These are phyloP conservation scores for Elongisporangium prolatum DNA, from an alignment of 352 stramenopile species.

Conservation along the genomic window DNA sequence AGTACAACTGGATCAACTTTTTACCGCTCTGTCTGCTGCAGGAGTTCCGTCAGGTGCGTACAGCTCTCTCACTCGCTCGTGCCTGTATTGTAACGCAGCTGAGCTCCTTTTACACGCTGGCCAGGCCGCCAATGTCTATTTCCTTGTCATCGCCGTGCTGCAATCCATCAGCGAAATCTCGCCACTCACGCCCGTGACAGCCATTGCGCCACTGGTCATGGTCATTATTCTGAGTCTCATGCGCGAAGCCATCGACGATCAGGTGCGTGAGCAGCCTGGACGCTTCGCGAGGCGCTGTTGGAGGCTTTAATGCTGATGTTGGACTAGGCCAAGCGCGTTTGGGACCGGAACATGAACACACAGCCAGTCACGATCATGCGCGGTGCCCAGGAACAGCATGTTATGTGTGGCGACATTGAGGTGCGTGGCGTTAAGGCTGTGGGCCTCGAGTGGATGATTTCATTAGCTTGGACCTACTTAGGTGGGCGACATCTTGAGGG, in stretches of 20 bases:
- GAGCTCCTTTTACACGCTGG: constrained; percentile 57
- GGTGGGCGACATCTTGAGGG: constrained; percentile 83
- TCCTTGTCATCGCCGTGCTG: constrained; percentile 89
- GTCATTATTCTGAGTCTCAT: constrained; percentile 76
- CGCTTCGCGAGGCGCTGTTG: not conserved
- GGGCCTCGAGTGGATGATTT: no score
- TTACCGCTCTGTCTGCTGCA: constrained; percentile 62
- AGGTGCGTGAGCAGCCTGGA: constrained; percentile 20
- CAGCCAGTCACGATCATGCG: constrained; percentile 51
- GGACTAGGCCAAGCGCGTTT: constrained; percentile 38
- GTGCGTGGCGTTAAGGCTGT: constrained; percentile 14
- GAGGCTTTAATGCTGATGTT: not conserved
- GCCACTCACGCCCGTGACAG: constrained; percentile 62
- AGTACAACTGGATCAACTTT: constrained; percentile 87
- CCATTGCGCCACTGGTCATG: constrained; percentile 77
- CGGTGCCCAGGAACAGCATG: constrained; percentile 49
- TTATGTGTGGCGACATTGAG: constrained; percentile 75
- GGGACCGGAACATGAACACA: constrained; percentile 57
- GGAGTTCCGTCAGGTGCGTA: constrained; percentile 78
- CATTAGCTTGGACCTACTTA: constrained; percentile 7
- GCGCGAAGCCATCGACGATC: constrained; percentile 76
- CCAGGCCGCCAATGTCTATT: constrained; percentile 93
- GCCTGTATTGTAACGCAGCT: constrained; percentile 13
- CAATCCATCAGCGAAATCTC: constrained; percentile 87
- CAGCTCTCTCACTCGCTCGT: not conserved